Evolutionary conservation across 768 basidiomycete genomes (phyloP), one percentile per base, ranked within the genome.

Genomic region (Trametes coccinea): DNA sequence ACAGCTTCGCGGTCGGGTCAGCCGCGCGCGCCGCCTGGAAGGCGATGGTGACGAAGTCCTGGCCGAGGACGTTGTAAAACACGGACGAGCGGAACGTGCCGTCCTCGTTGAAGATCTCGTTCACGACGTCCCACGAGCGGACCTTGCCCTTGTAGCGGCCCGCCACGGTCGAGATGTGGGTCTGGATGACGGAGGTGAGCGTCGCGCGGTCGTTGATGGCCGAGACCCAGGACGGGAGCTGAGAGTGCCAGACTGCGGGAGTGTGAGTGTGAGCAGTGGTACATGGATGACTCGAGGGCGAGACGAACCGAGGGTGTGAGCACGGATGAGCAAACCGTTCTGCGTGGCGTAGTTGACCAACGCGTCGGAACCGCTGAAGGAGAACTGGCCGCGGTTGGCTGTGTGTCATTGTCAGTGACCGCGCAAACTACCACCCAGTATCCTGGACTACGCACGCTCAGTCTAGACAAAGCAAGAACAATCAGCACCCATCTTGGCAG

Each of bases 51-150:
- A 85, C 77, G 70, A 82, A 84, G 49, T 76, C 75, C 72, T 78
- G 58, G 59, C 82, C 81, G n/a, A 84, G 72, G 41, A 82, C 79
- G 57, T 79, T 78, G 53, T 67, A 79, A 73, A 81, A 83, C 44
- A 83, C 79, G 60, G 78, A 78, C 39, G 74, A 76, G 31, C 79
- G 76, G 53, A 82, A 66, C 53, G 74, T 75, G 46, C 82, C 81
- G 65, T 82, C 78, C 60, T 83, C 82, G 70, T 82, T 82, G 68
- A 84, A 75, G 56, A 80, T 80, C 70, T 83, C 82, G 64, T 70
- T 72, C 49, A 70, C 59, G 47, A 68, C 61, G 44, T 69, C 63
- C 80, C 80, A 73, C 69, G 74, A 69, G 54, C 67, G 60, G 45
- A 67, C 69, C 53, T 75, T 69, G 60, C 74, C 75, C 65, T 70